Evolutionary conservation across 352 stramenopile species (phyloP), one percentile per base, ranked within the genome.

Genomic region (Phytophthora cactorum): DNA sequence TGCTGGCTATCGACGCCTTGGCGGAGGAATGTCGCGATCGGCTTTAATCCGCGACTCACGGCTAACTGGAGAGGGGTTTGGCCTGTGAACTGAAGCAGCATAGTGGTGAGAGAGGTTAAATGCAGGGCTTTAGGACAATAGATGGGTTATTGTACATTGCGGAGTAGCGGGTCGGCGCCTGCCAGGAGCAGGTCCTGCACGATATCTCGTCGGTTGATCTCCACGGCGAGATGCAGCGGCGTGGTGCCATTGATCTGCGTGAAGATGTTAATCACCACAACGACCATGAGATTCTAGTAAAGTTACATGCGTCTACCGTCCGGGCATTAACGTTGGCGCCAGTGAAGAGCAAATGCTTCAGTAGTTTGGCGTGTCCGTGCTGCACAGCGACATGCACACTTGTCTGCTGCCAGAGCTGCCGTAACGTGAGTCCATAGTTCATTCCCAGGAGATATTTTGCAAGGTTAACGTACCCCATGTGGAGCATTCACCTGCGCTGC

Each of bases 161-260:
- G 72, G 43, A 91, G 75, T 51, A 86, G 66, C 1, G 82, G 82
- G 56, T 88, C 80, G 3, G 77, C 82, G 3, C 82, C 82, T 17
- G 78, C 71, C 5, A 91, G 75, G 15, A 91, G 53, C 45, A 91
- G 60, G 41, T 85, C 78, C 54, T 89, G 72, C 15, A 89, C 61
- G 51, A 91, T 75, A 15, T 91, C 79, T 34, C 77, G 76, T 11
- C 81, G 81, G 29, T 74, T 78, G 36, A 70, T 52, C 44, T 86
- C 65, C 3, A 88, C 65, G 25, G 81, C 82, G 22, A 91, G 50
- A 45, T 91, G 83, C 17, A 90, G 63, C 15, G 81, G 79, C 10
- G 83, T 91, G 47, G 83, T 83, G 5, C 81, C 83, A 14, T 89
- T 81, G 46, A 88, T 78, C 81, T 91, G 45, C n/a, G 10, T 25